Evolutionary conservation across 2,329 filamentous ascomycete species (phyloP), one percentile per base, ranked within the genome.

Genomic region (Trichophaea hybrida): DNA sequence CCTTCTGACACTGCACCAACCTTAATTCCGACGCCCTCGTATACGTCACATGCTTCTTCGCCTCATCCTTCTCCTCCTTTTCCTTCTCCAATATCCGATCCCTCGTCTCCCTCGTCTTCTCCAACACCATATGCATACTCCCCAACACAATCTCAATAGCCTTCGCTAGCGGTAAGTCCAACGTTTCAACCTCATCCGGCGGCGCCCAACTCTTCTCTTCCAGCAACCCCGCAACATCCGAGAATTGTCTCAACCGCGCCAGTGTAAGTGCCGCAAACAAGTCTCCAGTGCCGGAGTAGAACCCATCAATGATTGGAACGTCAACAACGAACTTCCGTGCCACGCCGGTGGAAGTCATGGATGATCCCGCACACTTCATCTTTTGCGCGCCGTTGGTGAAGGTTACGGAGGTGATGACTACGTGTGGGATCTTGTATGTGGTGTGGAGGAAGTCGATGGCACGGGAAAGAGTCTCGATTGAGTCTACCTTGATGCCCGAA

Each of bases 251-350:
- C 69, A 98, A 82, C 34, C 91, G 83, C 44, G 87, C 87, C 1
- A 95, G 82, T 70, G 88, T 89, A 50, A 98, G 78, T 6, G 91
- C 91, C 34, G 89, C 91, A 70, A 98, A 97, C 91, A 98, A 96
- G 75, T 98, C 93, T 51, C 93, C 93, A 0, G 94, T 97, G 44
- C 93, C 93, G 68, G 86, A 89, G 74, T 97, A 98, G 77, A 93
- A 95, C 73, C 89, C 87, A 70, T 95, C 86, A 61, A 96, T 83
- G 33, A 85, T 81, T 0, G 91, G 89, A 59, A 96, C 88, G 59
- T 86, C 82, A 69, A 97, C 84, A 69, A 85, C 83, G 77, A 97
- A 98, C 56, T 91, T 78, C n/a, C 93, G 84, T 0, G 91, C 82
- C 46, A 76, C 77, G 65, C 81, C 80, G 57, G 77, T 74, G 1